Evolutionary conservation across 441 rosid species (phyloP).

Genomic region (Erodium trifolium): DNA sequence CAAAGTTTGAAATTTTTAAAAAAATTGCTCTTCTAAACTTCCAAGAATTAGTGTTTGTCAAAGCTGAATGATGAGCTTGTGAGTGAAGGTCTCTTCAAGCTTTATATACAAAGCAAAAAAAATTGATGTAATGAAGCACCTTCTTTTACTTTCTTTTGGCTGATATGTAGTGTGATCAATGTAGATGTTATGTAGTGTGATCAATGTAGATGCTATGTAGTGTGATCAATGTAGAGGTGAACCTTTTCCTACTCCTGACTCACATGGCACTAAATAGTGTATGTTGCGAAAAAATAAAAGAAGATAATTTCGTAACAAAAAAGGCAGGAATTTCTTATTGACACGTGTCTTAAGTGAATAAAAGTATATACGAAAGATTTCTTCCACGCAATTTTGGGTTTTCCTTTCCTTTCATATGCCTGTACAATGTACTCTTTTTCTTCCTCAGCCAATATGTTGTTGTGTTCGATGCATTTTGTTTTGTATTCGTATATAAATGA

Average conservation of each 20-base stretch:
- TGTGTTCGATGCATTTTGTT: neutral
- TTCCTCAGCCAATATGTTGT: neutral
- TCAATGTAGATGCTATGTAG: neutral
- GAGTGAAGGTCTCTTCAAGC: too few species aligned
- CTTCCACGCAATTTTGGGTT: neutral
- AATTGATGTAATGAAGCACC: too few species aligned
- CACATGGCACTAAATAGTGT: neutral
- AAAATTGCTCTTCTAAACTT: too few species aligned
- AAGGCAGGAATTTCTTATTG: neutral
- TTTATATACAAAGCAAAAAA: neutral
- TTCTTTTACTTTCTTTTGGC: neutral
- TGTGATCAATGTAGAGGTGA: too few species aligned
- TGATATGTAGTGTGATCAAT: neutral
- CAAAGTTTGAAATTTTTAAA: too few species aligned
- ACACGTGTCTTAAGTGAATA: too few species aligned
- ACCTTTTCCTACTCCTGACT: neutral
- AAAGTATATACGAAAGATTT: too few species aligned
- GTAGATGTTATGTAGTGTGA: neutral
- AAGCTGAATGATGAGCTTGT: too few species aligned
- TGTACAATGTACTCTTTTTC: neutral
- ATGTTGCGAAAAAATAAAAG: neutral
- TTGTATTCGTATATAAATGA: neutral
- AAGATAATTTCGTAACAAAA: neutral
- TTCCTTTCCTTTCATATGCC: neutral
- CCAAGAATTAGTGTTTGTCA: too few species aligned